Evolutionary conservation across 345 rosid genomes (phyloP).

Genomic region (Salix exigua): DNA sequence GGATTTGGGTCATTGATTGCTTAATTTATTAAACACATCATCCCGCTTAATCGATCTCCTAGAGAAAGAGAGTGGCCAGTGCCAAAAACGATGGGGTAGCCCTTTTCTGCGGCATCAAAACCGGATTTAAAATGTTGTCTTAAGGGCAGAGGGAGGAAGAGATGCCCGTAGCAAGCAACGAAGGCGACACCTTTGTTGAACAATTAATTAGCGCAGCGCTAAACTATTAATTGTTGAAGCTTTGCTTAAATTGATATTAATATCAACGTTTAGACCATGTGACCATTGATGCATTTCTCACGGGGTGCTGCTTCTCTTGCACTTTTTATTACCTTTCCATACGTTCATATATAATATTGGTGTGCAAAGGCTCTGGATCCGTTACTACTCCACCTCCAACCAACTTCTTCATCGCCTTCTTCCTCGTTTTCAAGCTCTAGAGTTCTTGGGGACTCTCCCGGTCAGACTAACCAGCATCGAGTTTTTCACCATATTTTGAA

Average conservation of each 20-base stretch:
- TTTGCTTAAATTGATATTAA: constrained; percentile 14
- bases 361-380: constrained; percentile 30
- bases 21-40: background rate
- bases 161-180: constrained; percentile 12
- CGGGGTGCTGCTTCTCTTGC: constrained; percentile 48
- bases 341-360: constrained; percentile 19
- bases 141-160: background rate
- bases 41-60: constrained; percentile 10
- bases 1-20: background rate
- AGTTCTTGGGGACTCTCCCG: background rate
- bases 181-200: constrained; percentile 26
- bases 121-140: constrained; percentile 54
- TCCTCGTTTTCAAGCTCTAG: background rate
- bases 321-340: constrained; percentile 25
- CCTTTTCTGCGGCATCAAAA: constrained; percentile 60
- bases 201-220: background rate
- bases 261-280: constrained; percentile 74
- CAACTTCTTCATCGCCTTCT: constrained; percentile 1
- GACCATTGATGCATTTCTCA: constrained; percentile 59
- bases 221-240: background rate
- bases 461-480: background rate
- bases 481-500: background rate
- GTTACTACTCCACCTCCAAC: constrained; percentile 21
- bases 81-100: constrained; percentile 55
- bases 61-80: constrained; percentile 24